Evolutionary conservation across 768 basidiomycete species (phyloP).

Genomic region (Lentinus brumalis): DNA sequence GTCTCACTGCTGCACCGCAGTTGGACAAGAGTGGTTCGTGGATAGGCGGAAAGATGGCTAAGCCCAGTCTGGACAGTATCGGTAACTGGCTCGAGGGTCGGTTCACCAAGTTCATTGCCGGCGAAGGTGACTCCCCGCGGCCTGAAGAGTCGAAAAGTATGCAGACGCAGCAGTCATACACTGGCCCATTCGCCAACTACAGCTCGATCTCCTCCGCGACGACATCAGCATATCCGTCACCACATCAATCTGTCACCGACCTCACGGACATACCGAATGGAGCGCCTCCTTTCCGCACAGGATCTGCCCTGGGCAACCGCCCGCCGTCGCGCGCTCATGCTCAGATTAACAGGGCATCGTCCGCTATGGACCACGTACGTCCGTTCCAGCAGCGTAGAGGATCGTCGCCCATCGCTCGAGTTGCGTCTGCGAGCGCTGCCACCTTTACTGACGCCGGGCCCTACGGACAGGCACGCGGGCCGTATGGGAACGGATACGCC

Average conservation of each 20-base stretch:
- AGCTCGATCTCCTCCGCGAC: conserved; percentile 86
- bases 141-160: conserved; percentile 42
- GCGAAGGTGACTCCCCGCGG: conserved; percentile 64
- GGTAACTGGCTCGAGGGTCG: conserved; percentile 91
- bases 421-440: conserved; percentile 52
- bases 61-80: conserved; percentile 90
- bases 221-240: conserved; percentile 75
- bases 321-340: conserved; percentile 46
- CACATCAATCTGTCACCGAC: conserved; percentile 58
- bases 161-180: conserved; percentile 42
- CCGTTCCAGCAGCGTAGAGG: conserved; percentile 41
- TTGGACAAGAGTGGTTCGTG: conserved; percentile 81
- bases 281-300: conserved; percentile 57
- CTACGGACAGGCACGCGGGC: conserved; percentile 30
- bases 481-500: conserved; percentile 39
- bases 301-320: conserved; percentile 68
- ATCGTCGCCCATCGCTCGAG: conserved; percentile 52
- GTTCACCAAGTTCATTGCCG: conserved; percentile 93
- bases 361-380: conserved; percentile 74
- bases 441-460: conserved; percentile 50
- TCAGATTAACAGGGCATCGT: conserved; percentile 71
- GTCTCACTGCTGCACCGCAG: conserved; percentile 71
- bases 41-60: conserved; percentile 84
- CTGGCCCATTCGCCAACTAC: conserved; percentile 91
- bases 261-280: conserved; percentile 33